phyloP scores from a whole-genome alignment of 805 yeast species.

The Teunomyces stri region DNA sequence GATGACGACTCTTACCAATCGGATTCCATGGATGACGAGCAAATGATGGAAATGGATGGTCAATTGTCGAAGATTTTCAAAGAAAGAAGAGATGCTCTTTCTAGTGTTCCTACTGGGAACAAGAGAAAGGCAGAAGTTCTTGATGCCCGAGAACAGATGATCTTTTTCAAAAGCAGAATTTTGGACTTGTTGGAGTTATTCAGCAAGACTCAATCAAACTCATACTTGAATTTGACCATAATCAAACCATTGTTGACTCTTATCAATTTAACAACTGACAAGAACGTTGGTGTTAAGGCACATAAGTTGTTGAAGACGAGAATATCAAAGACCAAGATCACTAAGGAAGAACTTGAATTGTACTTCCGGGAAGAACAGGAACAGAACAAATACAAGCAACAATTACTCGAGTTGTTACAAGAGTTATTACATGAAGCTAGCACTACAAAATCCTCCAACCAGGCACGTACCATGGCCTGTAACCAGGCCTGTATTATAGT shows the following conservation, averaged over 20 bases:
- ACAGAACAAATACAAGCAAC: slow-evolving; percentile 14
- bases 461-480: slow-evolving; percentile 54
- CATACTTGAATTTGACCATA: slow-evolving; percentile 40
- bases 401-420: slow-evolving; percentile 29
- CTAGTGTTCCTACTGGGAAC: slow-evolving; percentile 51
- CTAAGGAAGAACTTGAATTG: slow-evolving; percentile 16
- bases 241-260: slow-evolving; percentile 58
- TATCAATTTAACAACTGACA: slow-evolving; percentile 67
- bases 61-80: slow-evolving; percentile 81
- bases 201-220: slow-evolving; percentile 43
- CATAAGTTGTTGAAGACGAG: slow-evolving; percentile 64
- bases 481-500: slow-evolving; percentile 65
- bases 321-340: slow-evolving; percentile 49
- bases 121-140: slow-evolving; percentile 69
- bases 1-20: slow-evolving; percentile 62
- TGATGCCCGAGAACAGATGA: slow-evolving; percentile 77
- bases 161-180: slow-evolving; percentile 73
- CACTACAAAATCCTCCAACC: slow-evolving; percentile 43
- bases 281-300: slow-evolving; percentile 68
- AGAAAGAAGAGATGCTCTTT: slow-evolving; percentile 70
- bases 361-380: slow-evolving; percentile 16
- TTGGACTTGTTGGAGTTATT: slow-evolving; percentile 74
- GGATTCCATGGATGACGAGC: slow-evolving; percentile 87
- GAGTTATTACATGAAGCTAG: slow-evolving; percentile 44
- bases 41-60: slow-evolving; percentile 91